Evolutionary conservation across 2,329 filamentous ascomycete species (phyloP), one percentile per base, ranked within the genome.

Genomic region (Pseudogymnoascus sp.): DNA sequence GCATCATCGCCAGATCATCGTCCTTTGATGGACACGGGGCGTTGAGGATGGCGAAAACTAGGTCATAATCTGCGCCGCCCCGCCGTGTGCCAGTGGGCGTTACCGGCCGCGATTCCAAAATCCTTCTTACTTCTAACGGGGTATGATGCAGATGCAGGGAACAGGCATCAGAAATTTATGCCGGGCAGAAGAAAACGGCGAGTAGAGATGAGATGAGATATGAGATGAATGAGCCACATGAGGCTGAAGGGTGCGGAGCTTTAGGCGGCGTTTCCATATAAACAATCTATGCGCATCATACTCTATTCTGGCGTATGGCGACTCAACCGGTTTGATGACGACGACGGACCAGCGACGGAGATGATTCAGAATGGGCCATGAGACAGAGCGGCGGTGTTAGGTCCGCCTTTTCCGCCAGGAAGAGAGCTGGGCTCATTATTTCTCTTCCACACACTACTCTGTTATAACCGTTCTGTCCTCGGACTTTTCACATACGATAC

Each of bases 61-160:
- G 41, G 22, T 45, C 11, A 45, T 25, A 45, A 45, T 45, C 41
- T 45, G 41, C 41, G 22, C 41, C 41, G 41, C 41, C 41, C 41
- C 41, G 41, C 41, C 41, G 41, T 45, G 41, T 14, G 22, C 41
- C 41, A 45, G 41, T 19, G 19, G 12, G 41, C 22, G 41, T 45
- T 45, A 25, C 41, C 41, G 41, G 41, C 41, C 11, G 22, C 41
- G 19, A 45, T 45, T 45, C 41, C 41, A 45, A 12, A 25, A 45
- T 45, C 41, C 41, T 45, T 45, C 41, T 45, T 45, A 45, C 41
- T 45, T 45, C 41, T 45, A 45, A 45, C 41, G 41, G 41, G 22
- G 41, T 8, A 25, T 5, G 41, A 14, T 25, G 41, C 41, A 45
- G 22, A 9, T 45, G 41, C 41, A 45, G 41, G 41, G 41, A 25